Base-by-base conservation (phyloP, 305 asterid genomes). In the Rubia balearica region DNA sequence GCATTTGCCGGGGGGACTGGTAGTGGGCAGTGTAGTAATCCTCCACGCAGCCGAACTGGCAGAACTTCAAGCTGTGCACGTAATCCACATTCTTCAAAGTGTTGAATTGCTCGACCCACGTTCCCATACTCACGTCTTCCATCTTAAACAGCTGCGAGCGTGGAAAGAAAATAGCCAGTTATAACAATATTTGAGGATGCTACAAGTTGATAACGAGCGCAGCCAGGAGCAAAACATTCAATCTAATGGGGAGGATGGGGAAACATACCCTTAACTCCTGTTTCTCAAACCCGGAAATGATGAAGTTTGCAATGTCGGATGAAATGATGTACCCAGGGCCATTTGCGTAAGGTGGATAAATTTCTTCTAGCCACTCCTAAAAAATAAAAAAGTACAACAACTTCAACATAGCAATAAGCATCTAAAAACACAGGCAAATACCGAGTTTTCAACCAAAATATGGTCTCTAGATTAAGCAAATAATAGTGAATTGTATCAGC, bases 281-380 rank as follows among this genome's bases (percentile, higher is more conserved):
- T 40, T 83, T 71, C 82, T 88, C 94, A 43, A 90, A 90, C 71
- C 84, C 92, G 13, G 92, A 81, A 62, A 85, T 74, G 60, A 90
- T 73, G 61, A 73, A 78, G 51, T 78, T 76, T 48, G 97, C 97
- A 56, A 90, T 83, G 78, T 88, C 96, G 6, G 89, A 79, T 21
- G 97, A 90, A 76, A 88, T 74, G 17, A 90, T 80, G 85, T 90
- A 90, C 81, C 97, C 97, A 6, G 97, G 96, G 48, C 97, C 97
- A 45, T 90, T 90, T 70, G 97, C 97, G 68, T 90, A 90, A 33
- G 96, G 88, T 60, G 97, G 97, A 74, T 90, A 90, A 55, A 74
- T 88, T 85, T 88, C 97, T 88, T 84, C 96, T 7, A 93, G 97
- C 97, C 97, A 90, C 81, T 90, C 97, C 96, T 88, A 76, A 69